These are phyloP conservation scores for Eucalyptus cloeziana DNA, from an alignment of 345 rosid genomes.

Conservation along the genomic window DNA sequence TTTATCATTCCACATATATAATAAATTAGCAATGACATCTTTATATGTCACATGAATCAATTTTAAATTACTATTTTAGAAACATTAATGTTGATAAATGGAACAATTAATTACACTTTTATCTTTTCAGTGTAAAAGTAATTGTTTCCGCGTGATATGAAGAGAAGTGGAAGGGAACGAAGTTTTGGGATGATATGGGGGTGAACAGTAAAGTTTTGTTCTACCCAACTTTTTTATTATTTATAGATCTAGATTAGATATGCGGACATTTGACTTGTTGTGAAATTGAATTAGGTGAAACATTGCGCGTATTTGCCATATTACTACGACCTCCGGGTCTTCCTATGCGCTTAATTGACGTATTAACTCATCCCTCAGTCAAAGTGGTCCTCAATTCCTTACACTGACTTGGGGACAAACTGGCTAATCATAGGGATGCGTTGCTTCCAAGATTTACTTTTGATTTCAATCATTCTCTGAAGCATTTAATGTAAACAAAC, in stretches of 20 bases:
- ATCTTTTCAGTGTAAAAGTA: neutral
- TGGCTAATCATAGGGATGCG: neutral
- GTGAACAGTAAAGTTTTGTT: neutral
- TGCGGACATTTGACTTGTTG: neutral
- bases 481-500: too few relatives aligned
- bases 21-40: neutral
- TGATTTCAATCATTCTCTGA: neutral
- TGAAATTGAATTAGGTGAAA: neutral
- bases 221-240: neutral
- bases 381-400: too few relatives aligned
- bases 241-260: neutral
- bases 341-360: neutral
- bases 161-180: neutral
- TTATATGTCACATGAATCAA: neutral
- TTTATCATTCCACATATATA: neutral
- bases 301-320: neutral
- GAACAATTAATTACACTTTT: neutral
- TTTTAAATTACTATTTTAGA: neutral
- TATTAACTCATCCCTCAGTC: too few relatives aligned
- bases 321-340: neutral
- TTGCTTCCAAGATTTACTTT: neutral
- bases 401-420: too few relatives aligned
- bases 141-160: neutral
- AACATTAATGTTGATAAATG: neutral
- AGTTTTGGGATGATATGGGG: neutral